Conservation (phyloP, 1,284 basidiomycete genomes). For the Cutaneotrichosporon sp. region DNA sequence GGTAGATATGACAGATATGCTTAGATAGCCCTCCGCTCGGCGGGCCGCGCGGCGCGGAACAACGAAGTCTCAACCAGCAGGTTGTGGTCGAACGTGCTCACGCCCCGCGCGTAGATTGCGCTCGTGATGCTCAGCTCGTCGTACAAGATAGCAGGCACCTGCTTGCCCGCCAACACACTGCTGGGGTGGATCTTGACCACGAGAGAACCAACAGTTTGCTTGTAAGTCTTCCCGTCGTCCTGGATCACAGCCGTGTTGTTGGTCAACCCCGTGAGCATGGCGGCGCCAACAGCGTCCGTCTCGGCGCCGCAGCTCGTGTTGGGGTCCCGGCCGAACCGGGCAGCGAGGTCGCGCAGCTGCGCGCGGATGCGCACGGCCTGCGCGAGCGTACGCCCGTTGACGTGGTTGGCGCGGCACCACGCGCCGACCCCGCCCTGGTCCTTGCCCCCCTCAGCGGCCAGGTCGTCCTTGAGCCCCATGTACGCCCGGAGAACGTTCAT, state of each 20-base stretch:
- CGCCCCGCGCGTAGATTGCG: slow-evolving; percentile 81
- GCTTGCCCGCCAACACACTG: slow-evolving; percentile 74
- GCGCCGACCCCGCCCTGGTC: slow-evolving; percentile 56
- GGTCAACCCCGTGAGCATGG: slow-evolving; percentile 71
- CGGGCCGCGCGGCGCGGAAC: slow-evolving; percentile 36
- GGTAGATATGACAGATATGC: not conserved
- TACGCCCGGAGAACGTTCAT: slow-evolving; percentile 84
- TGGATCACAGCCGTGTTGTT: slow-evolving; percentile 81
- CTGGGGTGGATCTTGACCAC: slow-evolving; percentile 85
- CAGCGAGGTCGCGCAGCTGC: slow-evolving; percentile 73
- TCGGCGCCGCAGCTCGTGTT: slow-evolving; percentile 61
- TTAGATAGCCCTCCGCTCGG: slow-evolving; percentile 16
- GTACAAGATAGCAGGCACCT: slow-evolving; percentile 80
- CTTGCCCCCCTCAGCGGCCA: slow-evolving; percentile 13
- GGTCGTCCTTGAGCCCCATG: slow-evolving; percentile 58
- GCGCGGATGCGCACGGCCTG: slow-evolving; percentile 79
- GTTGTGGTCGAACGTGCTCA: slow-evolving; percentile 71
- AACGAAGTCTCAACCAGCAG: slow-evolving; percentile 57
- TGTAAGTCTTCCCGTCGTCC: slow-evolving; percentile 78
- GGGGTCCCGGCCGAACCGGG: slow-evolving; percentile 64
- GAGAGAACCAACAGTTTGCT: slow-evolving; percentile 74
- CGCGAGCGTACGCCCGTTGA: slow-evolving; percentile 83
- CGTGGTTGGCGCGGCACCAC: slow-evolving; percentile 80
- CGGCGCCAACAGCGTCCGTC: slow-evolving; percentile 65
- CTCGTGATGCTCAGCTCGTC: slow-evolving; percentile 88